These are phyloP conservation scores for Fraxinus velutina DNA, from an alignment of 305 asterid species.

Conservation along the genomic window DNA sequence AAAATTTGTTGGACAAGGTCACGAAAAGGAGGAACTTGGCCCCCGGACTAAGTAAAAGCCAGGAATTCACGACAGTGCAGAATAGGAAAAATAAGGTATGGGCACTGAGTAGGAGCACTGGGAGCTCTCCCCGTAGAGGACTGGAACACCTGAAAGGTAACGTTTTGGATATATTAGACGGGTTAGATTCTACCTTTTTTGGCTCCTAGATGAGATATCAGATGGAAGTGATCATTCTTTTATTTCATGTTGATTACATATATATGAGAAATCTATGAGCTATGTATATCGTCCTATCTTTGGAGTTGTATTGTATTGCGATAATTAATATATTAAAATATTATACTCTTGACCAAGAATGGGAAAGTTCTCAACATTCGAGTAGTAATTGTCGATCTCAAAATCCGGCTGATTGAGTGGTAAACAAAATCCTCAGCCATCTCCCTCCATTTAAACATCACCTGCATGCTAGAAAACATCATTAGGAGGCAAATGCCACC, in stretches of 20 bases:
- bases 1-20: conserved; percentile 60
- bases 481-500: no score
- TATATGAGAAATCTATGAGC: conserved; percentile 20
- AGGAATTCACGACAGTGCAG: conserved; percentile 53
- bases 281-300: conserved; percentile 28
- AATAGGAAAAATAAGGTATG: conserved; percentile 41
- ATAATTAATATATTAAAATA: not conserved
- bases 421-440: not conserved
- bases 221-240: conserved; percentile 35
- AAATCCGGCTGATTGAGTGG: not conserved
- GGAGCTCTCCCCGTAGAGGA: conserved; percentile 69
- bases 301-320: not conserved
- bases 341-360: not conserved
- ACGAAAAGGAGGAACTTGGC: conserved; percentile 49
- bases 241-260: conserved; percentile 19
- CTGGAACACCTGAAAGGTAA: conserved; percentile 40
- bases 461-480: not conserved
- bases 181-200: conserved; percentile 65
- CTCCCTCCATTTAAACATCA: not conserved
- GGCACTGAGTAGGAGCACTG: conserved; percentile 77
- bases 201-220: conserved; percentile 29
- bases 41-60: conserved; percentile 80
- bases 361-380: not conserved
- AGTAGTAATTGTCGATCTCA: not conserved
- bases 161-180: conserved; percentile 81